These are phyloP conservation scores for Blastocystis sp. DNA, from an alignment of 352 stramenopile genomes.

Conservation along the genomic window DNA sequence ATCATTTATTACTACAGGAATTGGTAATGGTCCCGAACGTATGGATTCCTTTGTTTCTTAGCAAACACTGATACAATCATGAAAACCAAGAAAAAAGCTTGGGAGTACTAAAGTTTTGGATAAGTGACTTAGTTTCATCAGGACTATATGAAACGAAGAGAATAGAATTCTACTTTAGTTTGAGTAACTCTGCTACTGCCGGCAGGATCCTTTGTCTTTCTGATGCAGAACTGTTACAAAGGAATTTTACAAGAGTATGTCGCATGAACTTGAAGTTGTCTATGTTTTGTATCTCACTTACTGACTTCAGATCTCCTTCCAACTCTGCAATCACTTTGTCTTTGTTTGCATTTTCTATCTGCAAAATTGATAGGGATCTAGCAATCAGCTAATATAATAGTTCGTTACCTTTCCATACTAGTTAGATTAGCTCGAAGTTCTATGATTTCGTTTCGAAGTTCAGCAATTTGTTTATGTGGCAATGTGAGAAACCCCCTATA, in stretches of 20 bases:
- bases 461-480: background rate
- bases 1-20: background rate
- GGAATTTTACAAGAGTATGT: constrained; percentile 24
- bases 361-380: constrained; percentile 18
- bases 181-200: background rate
- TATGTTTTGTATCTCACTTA: background rate
- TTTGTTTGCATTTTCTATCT: constrained; percentile 21
- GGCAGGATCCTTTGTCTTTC: constrained; percentile 44
- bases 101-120: background rate
- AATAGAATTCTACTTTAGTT: background rate
- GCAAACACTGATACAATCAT: background rate
- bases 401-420: background rate
- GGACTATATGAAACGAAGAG: background rate
- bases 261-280: constrained; percentile 49
- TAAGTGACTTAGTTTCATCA: constrained; percentile 9
- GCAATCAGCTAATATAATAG: background rate
- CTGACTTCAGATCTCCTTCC: constrained; percentile 43
- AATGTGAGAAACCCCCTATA: background rate
- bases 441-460: background rate
- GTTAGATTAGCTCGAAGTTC: background rate
- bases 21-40: background rate
- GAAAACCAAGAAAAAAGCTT: background rate
- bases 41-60: background rate
- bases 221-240: constrained; percentile 10
- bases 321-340: constrained; percentile 23